A percentile compares a stretch with the other conserved stretches of the same genome.
Evolutionary conservation across 805 yeast genomes (phyloP).

Genomic region (Phaffomyces opuntiae): DNA sequence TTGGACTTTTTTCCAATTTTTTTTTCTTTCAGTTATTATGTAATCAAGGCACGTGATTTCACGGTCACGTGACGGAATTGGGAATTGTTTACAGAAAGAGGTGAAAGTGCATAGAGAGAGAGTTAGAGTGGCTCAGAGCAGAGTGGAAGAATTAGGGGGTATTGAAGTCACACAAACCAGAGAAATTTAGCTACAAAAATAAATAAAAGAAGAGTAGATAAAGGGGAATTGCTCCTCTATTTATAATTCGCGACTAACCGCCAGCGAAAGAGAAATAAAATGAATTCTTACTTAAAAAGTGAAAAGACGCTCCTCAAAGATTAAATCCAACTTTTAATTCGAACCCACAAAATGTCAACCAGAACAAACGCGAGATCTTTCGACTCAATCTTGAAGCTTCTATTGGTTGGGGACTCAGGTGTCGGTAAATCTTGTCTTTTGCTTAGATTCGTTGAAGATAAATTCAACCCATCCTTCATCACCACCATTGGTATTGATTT

Average conservation of each 20-base stretch:
- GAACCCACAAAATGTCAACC: conserved; percentile 30
- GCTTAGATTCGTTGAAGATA: conserved; percentile 91
- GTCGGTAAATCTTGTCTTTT: conserved; percentile 87
- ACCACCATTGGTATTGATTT: conserved; percentile 98
- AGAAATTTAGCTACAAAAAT: not conserved
- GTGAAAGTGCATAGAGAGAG: too few relatives aligned
- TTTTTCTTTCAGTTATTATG: too few relatives aligned
- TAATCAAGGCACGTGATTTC: too few relatives aligned
- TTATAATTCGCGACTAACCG: not conserved
- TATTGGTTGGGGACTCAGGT: conserved; percentile 90
- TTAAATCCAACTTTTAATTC: not conserved
- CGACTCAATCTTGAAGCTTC: conserved; percentile 85
- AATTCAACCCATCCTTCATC: conserved; percentile 93
- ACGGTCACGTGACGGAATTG: too few relatives aligned
- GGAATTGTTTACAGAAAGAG: too few relatives aligned
- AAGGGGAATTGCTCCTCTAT: not conserved
- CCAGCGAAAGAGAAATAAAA: not conserved
- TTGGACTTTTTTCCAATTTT: too few relatives aligned
- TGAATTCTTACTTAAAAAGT: not conserved
- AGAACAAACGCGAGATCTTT: conserved; percentile 68
- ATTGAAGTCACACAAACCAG: too few relatives aligned
- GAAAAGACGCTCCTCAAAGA: too few relatives aligned
- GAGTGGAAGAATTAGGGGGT: too few relatives aligned
- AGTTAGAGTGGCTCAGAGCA: too few relatives aligned
- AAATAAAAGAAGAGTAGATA: not conserved